Base-by-base conservation (phyloP, 768 basidiomycete genomes). In the Macrolepiota fuliginosa region DNA sequence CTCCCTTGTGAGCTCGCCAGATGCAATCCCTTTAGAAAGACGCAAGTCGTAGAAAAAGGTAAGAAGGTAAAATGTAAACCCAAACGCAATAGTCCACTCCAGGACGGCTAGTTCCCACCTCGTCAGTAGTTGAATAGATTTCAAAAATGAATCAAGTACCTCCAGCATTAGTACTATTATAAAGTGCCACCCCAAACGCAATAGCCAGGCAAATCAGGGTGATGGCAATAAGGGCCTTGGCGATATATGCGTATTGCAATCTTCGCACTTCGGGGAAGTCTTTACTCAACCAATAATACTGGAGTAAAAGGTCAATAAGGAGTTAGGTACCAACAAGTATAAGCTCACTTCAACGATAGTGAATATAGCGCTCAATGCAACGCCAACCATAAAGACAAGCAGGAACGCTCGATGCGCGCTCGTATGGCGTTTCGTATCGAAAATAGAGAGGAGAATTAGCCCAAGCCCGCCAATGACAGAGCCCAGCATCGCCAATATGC, bases 1-100 rank as follows among this genome's bases (percentile, higher is more conserved):
- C 35, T 72, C 68, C 27, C 60, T 67, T 66, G 69, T 76, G 36
- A 83, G 76, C 66, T 84, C 76, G 45, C 84, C 83, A 62, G 75
- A 78, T 51, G 72, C 73, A 2, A 81, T 72, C 54, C 83, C 84
- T 66, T 82, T 85, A 3, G 84, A 79, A 70, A 82, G 78, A 53
- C 84, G 77, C n/a, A 91, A 78, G 71, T 93, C 91, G 70, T 82
- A 89, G 64, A 72, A 84, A 74, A 90, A 92, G 0, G 89, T 88
- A 61, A 90, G 75, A 42, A 91, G 74, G 71, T 89, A 92, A 65
- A 90, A 80, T 4, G 87, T 87, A 71, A 86, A 91, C 7, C 88
- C 84, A 57, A 92, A 86, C 3, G 82, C 81, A 53, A 93, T 89
- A 0, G 72, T 68, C 91, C 91, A 93, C 71, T 93, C 91, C 6